Evolutionary conservation across 495 filamentous ascomycete genomes (phyloP).

Genomic region (Cryomyces antarcticus): DNA sequence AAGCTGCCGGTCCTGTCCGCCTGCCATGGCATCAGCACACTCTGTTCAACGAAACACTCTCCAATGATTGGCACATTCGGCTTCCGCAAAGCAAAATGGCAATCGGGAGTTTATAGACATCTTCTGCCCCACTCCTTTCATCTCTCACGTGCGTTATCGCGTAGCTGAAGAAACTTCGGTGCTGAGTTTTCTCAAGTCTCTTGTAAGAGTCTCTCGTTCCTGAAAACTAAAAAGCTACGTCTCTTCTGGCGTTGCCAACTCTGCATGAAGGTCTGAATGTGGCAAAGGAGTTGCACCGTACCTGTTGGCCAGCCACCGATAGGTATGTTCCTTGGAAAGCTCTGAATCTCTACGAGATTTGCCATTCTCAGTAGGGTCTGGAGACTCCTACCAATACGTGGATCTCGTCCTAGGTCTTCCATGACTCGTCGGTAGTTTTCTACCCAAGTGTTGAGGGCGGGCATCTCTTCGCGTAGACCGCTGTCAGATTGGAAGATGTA

Average conservation of each 20-base stretch:
- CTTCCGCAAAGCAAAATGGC: neutral
- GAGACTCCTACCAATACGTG: slow-evolving; percentile 12
- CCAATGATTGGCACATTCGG: neutral
- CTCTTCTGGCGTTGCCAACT: slow-evolving; percentile 2
- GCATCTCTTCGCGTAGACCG: slow-evolving; percentile 44
- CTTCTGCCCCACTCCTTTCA: neutral
- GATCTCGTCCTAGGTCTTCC: slow-evolving; percentile 9
- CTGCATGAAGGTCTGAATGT: neutral
- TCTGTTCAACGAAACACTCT: neutral
- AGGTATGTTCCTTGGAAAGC: neutral
- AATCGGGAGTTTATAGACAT: neutral
- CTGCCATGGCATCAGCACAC: neutral
- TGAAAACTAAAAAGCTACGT: slow-evolving; percentile 5
- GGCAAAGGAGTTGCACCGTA: slow-evolving; percentile 2
- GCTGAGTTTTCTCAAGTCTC: neutral
- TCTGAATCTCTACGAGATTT: slow-evolving; percentile 4
- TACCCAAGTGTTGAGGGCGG: slow-evolving; percentile 13
- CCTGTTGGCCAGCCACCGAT: slow-evolving; percentile 10
- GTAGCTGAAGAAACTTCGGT: neutral
- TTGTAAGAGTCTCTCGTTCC: neutral
- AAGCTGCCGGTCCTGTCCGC: slow-evolving; percentile 4
- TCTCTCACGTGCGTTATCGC: neutral
- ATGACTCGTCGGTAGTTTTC: slow-evolving; percentile 11
- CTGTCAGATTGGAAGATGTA: slow-evolving; percentile 81
- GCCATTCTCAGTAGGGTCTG: slow-evolving; percentile 1